Evolutionary conservation across 2,329 filamentous ascomycete species (phyloP), one percentile per base, ranked within the genome.

Genomic region (Penicillium sp.): DNA sequence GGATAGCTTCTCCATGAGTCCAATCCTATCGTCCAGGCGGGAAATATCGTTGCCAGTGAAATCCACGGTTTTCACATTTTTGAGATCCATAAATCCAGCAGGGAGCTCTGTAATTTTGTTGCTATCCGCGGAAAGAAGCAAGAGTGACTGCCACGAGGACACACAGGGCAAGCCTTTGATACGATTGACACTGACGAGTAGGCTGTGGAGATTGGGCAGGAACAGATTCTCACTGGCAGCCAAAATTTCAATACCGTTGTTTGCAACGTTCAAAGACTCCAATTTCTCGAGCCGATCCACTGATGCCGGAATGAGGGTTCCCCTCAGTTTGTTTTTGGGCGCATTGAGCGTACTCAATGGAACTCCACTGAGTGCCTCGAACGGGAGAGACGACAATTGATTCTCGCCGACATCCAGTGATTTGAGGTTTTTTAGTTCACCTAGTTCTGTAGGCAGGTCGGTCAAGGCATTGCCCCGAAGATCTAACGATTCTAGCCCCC

Each of bases 41-140:
- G 85, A 86, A 48, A 99, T 86, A 62, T 95, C 87, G 69, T 99
- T 99, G 64, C 88, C 87, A 0, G 90, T 90, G 63, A 98, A 88
- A 72, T 97, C 92, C 29, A 88, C 90, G 55, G 88, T 89, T 50
- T 87, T 88, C 14, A 98, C 75, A 55, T 85, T 87, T 35, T 82
- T 75, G 0, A 97, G 81, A 1, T 78, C 79, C 1, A 83, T 80
- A 62, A 98, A 90, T 0, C 92, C 92, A 29, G 85, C 80, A 0
- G 93, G 95, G n/a, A 98, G 81, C 3, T 82, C 78, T 2, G 83
- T 79, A 25, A 99, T 85, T 65, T 83, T 88, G 70, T 99, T 99
- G 65, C 96, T 91, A 50, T 93, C 90, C 0, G 88, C 88, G 1
- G 87, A 82, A 11, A 99, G 77, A 1, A 88, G 92, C 35, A 89